Conservation (phyloP, 352 stramenopile genomes). For the Phytophthora colocasiae region DNA sequence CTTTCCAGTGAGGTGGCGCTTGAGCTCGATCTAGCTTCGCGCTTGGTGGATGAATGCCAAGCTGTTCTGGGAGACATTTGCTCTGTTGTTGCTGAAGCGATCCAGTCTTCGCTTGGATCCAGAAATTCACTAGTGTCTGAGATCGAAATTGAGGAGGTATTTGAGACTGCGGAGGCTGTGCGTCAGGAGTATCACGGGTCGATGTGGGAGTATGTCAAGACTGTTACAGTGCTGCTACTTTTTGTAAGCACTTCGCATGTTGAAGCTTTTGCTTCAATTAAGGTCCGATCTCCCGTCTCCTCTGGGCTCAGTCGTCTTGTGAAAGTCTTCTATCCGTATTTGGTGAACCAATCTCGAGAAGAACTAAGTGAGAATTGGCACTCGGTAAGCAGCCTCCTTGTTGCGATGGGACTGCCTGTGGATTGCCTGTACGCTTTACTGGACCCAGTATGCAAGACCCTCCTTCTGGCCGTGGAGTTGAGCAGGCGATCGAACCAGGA, state of each 20-base stretch:
- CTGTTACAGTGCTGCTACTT: slow-evolving; percentile 28
- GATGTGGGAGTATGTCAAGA: slow-evolving; percentile 44
- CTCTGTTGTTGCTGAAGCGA: slow-evolving; percentile 18
- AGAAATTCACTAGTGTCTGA: slow-evolving; percentile 53
- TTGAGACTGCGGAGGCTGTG: slow-evolving; percentile 39
- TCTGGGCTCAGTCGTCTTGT: slow-evolving; percentile 49
- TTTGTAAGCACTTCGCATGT: slow-evolving; percentile 15
- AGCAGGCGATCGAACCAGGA: slow-evolving; percentile 26
- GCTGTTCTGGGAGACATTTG: slow-evolving; percentile 26
- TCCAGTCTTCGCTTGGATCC: slow-evolving; percentile 25
- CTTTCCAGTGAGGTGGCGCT: slow-evolving; percentile 33
- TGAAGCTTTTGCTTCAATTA: not conserved
- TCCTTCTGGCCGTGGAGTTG: slow-evolving; percentile 53
- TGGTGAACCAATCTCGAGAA: slow-evolving; percentile 60
- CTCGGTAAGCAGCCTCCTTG: slow-evolving; percentile 35
- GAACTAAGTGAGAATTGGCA: slow-evolving; percentile 50
- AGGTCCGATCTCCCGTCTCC: slow-evolving; percentile 16
- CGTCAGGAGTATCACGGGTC: slow-evolving; percentile 34
- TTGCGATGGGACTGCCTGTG: slow-evolving; percentile 30
- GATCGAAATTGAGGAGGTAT: slow-evolving; percentile 45
- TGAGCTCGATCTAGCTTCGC: slow-evolving; percentile 28
- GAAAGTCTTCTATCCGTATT: slow-evolving; percentile 77
- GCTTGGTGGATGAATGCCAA: slow-evolving; percentile 31
- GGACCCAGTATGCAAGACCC: slow-evolving; percentile 54
- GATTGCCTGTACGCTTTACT: slow-evolving; percentile 42